Conservation (phyloP, 331 rosid genomes). For the Acacia pycnantha region DNA sequence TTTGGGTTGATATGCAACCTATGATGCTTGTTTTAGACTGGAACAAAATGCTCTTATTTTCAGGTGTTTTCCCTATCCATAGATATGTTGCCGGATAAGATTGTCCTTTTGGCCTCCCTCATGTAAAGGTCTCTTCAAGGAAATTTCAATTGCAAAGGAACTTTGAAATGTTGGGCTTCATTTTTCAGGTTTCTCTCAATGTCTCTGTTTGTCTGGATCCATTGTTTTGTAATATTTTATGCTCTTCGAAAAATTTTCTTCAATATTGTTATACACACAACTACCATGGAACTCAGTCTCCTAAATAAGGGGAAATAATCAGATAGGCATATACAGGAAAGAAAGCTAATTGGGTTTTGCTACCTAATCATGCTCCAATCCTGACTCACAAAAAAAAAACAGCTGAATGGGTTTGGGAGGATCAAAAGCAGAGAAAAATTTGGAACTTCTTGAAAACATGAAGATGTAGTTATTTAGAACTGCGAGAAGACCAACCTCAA, state of each 20-base stretch:
- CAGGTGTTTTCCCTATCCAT: not conserved
- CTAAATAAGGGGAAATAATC: not conserved
- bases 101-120: not conserved
- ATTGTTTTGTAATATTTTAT: not conserved
- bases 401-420: not conserved
- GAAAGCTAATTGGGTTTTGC: not conserved
- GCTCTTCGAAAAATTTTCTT: no score
- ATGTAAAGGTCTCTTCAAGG: not conserved
- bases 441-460: not conserved
- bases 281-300: not conserved
- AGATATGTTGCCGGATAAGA: not conserved
- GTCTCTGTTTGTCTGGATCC: not conserved
- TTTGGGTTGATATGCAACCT: not conserved
- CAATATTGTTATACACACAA: not conserved
- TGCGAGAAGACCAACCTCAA: constrained; percentile 53
- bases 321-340: not conserved
- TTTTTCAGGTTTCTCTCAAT: not conserved
- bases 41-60: not conserved
- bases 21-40: not conserved
- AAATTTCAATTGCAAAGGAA: not conserved
- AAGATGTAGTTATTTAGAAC: not conserved
- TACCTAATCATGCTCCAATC: not conserved
- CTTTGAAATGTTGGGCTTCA: not conserved
- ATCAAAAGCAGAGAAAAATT: not conserved
- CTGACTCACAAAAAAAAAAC: not conserved